These are phyloP conservation scores for Puccinia triticina DNA, from an alignment of 1,284 basidiomycete genomes.

Conservation along the genomic window DNA sequence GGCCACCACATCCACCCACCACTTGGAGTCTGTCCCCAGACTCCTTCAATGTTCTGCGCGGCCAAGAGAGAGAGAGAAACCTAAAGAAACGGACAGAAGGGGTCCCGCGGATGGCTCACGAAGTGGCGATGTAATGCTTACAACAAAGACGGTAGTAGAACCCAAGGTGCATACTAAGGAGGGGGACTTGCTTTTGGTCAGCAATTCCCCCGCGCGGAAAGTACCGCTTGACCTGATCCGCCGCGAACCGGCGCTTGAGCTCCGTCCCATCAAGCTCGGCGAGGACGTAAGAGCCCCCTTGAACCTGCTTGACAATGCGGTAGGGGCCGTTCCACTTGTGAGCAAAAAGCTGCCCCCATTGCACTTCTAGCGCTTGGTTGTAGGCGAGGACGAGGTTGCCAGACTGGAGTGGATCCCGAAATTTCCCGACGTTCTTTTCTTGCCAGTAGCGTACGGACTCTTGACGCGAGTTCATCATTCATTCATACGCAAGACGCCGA, in stretches of 20 bases:
- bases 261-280: not conserved
- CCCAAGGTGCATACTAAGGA: not conserved
- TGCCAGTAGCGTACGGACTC: constrained; percentile 1
- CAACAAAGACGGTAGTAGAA: not conserved
- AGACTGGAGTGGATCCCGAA: not conserved
- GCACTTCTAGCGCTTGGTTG: not conserved
- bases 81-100: no score
- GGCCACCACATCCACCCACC: no score
- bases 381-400: not conserved
- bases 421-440: not conserved
- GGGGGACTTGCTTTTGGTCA: not conserved
- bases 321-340: constrained; percentile 15
- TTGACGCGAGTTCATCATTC: not conserved
- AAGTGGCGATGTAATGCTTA: not conserved
- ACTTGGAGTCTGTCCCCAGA: no score
- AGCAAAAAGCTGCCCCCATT: not conserved
- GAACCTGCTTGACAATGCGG: not conserved
- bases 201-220: not conserved
- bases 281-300: not conserved
- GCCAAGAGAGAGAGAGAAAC: not conserved
- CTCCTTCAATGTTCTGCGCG: not conserved
- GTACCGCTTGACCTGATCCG: not conserved
- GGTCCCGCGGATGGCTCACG: no score
- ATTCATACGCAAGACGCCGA: not conserved
- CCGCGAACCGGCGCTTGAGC: not conserved